These are phyloP conservation scores for Aspergillus vadensis DNA, from an alignment of 2,329 filamentous ascomycete genomes.

Conservation along the genomic window DNA sequence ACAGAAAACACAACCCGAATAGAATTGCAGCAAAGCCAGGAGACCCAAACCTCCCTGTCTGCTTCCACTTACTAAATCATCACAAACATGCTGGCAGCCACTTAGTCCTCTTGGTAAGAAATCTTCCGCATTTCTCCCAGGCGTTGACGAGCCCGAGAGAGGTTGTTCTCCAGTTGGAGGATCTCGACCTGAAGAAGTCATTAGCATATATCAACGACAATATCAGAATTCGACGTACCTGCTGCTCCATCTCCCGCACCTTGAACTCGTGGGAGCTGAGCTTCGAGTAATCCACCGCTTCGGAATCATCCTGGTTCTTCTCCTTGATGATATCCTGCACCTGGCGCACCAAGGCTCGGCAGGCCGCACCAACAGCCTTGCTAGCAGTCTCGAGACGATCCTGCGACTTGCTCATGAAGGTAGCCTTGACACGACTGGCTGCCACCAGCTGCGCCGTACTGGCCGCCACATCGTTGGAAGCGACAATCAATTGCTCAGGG, in stretches of 20 bases:
- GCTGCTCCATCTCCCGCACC: conserved; percentile 98
- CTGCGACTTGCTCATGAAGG: conserved; percentile 96
- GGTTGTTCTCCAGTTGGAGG: conserved; percentile 85
- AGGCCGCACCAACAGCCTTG: conserved; percentile 89
- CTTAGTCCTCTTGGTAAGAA: conserved; percentile 77
- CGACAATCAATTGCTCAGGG: conserved; percentile 95
- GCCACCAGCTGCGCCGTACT: conserved; percentile 96
- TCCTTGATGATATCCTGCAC: conserved; percentile 94
- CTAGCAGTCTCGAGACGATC: conserved; percentile 86
- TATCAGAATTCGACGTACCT: conserved; percentile 62
- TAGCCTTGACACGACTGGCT: conserved; percentile 92
- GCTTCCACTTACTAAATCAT: not conserved
- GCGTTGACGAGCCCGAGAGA: conserved; percentile 75
- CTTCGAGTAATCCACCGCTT: conserved; percentile 83
- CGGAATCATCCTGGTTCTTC: conserved; percentile 73
- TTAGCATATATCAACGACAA: not conserved
- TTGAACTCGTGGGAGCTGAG: conserved; percentile 96
- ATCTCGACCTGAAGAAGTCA: conserved; percentile 76
- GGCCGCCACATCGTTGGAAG: conserved; percentile 94
- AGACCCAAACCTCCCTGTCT: not conserved
- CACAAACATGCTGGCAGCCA: not conserved
- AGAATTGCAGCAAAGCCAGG: not conserved
- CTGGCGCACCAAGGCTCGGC: conserved; percentile 82
- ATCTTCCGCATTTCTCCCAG: conserved; percentile 98
- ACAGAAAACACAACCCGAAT: not conserved